These are phyloP conservation scores for Sugiyamaella neomexicana DNA, from an alignment of 1,139 yeast species.

Conservation along the genomic window DNA sequence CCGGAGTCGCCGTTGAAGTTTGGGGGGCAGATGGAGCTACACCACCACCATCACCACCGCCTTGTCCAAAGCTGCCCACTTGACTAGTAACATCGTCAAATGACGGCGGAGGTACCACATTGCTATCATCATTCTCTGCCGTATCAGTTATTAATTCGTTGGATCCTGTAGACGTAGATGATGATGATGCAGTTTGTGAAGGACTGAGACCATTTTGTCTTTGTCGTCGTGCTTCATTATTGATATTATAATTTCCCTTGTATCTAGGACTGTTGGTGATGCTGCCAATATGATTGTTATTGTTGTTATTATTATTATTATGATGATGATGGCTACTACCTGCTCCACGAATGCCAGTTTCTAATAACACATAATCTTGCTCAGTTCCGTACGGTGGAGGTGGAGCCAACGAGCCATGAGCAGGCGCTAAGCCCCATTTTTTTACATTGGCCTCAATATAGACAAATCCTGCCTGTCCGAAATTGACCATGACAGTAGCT, in stretches of 20 bases:
- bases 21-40: too few relatives aligned
- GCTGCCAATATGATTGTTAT: neutral
- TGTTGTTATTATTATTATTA: neutral
- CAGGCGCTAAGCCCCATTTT: slow-evolving; percentile 88
- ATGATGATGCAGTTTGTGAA: neutral
- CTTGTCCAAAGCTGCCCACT: neutral
- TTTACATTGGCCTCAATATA: slow-evolving; percentile 94
- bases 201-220: neutral
- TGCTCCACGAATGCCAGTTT: slow-evolving; percentile 29
- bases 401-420: slow-evolving; percentile 68
- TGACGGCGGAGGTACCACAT: neutral
- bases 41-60: too few relatives aligned
- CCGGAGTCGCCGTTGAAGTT: too few relatives aligned
- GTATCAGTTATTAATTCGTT: neutral
- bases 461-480: slow-evolving; percentile 91
- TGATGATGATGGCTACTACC: neutral
- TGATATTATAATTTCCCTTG: slow-evolving; percentile 2
- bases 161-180: slow-evolving; percentile 8
- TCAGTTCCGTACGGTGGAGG: slow-evolving; percentile 70
- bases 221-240: neutral
- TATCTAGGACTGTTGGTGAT: slow-evolving; percentile 1
- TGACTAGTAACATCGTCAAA: slow-evolving; percentile 6
- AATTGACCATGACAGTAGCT: slow-evolving; percentile 73
- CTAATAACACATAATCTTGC: slow-evolving; percentile 44
- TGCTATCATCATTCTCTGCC: neutral